These are phyloP conservation scores for Coleophoma crateriformis DNA, from an alignment of 2,329 filamentous ascomycete genomes.

Conservation along the genomic window DNA sequence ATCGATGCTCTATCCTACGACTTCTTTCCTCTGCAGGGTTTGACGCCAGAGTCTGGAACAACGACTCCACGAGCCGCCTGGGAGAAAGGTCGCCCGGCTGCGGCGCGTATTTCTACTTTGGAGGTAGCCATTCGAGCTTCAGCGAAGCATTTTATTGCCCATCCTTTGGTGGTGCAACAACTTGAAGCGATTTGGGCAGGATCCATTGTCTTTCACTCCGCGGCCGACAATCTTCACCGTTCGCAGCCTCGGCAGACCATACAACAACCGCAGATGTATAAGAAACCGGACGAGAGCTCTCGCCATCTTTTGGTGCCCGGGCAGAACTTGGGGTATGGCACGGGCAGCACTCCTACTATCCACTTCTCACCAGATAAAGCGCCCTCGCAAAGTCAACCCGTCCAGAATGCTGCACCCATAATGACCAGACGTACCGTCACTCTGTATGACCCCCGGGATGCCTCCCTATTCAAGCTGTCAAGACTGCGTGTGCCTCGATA, in stretches of 20 bases:
- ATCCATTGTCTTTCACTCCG: conserved; percentile 88
- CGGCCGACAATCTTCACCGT: conserved; percentile 79
- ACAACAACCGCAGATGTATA: conserved; percentile 6
- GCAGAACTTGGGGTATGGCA: conserved; percentile 31
- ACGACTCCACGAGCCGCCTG: conserved; percentile 28
- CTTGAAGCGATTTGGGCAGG: conserved; percentile 97
- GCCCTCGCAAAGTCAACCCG: conserved; percentile 1
- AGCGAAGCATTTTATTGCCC: conserved; percentile 86
- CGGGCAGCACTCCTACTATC: conserved; percentile 16
- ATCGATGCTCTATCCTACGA: conserved; percentile 95
- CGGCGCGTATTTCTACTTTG: conserved; percentile 79
- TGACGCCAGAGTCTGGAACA: conserved; percentile 39
- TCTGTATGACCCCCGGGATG: conserved; percentile 84
- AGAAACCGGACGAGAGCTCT: conserved; percentile 5
- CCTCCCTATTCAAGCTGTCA: conserved; percentile 87
- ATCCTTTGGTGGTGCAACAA: conserved; percentile 88
- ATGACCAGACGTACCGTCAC: conserved; percentile 58
- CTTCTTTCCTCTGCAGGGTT: conserved; percentile 85
- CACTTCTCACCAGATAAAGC: conserved; percentile 19
- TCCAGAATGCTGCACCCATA: conserved; percentile 6
- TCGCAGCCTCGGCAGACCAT: conserved; percentile 33
- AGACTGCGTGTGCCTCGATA: conserved; percentile 87
- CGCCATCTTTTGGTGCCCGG: conserved; percentile 16
- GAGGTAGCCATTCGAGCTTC: conserved; percentile 91
- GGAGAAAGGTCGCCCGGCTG: conserved; percentile 40